Conservation (phyloP, 1,284 basidiomycete species). For the Hemileia vastatrix region DNA sequence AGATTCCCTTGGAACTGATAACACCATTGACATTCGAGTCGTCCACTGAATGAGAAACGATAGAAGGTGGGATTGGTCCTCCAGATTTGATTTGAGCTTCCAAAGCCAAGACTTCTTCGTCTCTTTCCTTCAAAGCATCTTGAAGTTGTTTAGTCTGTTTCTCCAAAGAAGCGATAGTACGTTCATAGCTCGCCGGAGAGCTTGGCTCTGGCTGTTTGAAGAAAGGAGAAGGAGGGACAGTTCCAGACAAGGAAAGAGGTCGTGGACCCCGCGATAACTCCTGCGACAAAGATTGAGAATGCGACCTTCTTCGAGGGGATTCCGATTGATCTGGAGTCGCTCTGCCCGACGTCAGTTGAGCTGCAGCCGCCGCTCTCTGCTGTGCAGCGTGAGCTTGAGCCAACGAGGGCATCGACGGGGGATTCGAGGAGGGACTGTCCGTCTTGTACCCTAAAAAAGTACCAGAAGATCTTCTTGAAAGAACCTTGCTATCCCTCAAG, state of each 20-base stretch:
- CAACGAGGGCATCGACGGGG: too few species aligned
- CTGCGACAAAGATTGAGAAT: too few species aligned
- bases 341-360: too few species aligned
- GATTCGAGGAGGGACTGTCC: too few species aligned
- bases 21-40: neutral
- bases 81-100: too few species aligned
- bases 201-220: constrained; percentile 29
- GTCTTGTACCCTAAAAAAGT: too few species aligned
- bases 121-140: constrained; percentile 73
- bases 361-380: too few species aligned
- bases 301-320: too few species aligned
- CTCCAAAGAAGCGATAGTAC: constrained; percentile 35
- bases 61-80: neutral
- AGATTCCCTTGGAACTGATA: neutral
- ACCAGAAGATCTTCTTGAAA: too few species aligned
- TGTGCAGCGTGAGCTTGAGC: too few species aligned
- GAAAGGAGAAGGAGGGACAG: constrained; percentile 32
- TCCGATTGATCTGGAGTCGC: too few species aligned
- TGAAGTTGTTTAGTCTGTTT: constrained; percentile 34
- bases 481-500: too few species aligned
- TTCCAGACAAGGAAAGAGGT: constrained; percentile 31
- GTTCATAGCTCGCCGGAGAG: constrained; percentile 34
- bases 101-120: constrained; percentile 67
- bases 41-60: constrained; percentile 1
- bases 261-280: constrained; percentile 29